Conservation (phyloP, 208 protist genomes). For the Leptomonas seymouri region DNA sequence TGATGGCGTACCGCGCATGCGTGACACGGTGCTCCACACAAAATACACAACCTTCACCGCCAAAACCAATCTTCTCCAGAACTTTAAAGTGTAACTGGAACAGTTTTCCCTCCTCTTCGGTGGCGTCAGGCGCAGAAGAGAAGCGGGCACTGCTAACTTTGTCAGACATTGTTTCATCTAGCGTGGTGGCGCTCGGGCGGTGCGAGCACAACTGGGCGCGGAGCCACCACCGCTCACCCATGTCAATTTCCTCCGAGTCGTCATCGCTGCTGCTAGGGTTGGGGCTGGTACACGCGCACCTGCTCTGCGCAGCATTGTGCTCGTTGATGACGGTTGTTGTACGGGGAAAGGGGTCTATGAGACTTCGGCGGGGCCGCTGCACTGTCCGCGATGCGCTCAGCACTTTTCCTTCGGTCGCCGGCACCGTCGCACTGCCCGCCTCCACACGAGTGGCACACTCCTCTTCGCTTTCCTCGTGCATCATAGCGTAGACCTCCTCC, state of each 20-base stretch:
- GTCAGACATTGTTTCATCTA: conserved; percentile 23
- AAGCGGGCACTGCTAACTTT: conserved; percentile 18
- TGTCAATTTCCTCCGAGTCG: conserved; percentile 31
- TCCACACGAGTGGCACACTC: background rate
- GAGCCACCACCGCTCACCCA: conserved; percentile 40
- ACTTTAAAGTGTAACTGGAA: conserved; percentile 83
- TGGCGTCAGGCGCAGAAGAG: conserved; percentile 10
- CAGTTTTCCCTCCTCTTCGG: conserved; percentile 46
- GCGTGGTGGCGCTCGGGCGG: conserved; percentile 13
- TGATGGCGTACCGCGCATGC: conserved; percentile 72
- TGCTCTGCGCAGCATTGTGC: background rate
- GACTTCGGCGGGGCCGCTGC: background rate
- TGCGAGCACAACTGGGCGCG: conserved; percentile 19
- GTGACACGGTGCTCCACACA: conserved; percentile 82
- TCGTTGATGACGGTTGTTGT: background rate
- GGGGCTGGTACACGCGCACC: background rate
- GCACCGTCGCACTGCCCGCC: background rate
- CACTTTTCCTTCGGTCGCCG: background rate
- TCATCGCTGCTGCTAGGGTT: conserved; percentile 16
- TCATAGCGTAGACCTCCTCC: conserved; percentile 28
- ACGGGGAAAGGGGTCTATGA: background rate
- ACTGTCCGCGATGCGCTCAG: background rate
- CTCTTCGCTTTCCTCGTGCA: conserved; percentile 17
- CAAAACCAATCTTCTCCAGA: conserved; percentile 71
- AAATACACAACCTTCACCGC: conserved; percentile 78